Evolutionary conservation across 1,284 basidiomycete genomes (phyloP).

Genomic region (Moesziomyces sp.): DNA sequence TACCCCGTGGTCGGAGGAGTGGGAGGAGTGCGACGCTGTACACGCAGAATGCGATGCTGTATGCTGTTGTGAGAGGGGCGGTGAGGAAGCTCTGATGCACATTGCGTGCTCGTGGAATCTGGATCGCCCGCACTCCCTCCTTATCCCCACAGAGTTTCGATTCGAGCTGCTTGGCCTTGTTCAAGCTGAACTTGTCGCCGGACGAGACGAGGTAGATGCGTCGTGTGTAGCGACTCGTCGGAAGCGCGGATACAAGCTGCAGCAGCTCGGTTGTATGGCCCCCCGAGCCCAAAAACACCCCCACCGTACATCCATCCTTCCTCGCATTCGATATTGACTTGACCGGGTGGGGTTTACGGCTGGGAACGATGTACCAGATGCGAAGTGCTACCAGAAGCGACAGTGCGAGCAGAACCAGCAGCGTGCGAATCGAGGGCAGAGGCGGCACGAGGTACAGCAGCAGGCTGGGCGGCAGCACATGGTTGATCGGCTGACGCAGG

Average conservation of each 20-base stretch:
- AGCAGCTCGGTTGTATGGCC: conserved; percentile 94
- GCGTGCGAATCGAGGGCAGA: conserved; percentile 15
- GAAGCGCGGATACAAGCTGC: conserved; percentile 78
- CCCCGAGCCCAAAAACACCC: conserved; percentile 76
- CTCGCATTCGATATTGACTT: not conserved
- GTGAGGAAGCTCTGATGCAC: conserved; percentile 61
- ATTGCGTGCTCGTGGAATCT: conserved; percentile 82
- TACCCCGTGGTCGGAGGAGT: not conserved
- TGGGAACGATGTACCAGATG: conserved; percentile 27
- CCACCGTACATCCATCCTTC: conserved; percentile 63
- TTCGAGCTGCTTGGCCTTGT: conserved; percentile 80
- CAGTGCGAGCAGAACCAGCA: not conserved
- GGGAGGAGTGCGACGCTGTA: conserved; percentile 48
- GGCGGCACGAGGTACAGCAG: conserved; percentile 41
- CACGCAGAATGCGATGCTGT: conserved; percentile 44
- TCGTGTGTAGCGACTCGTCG: conserved; percentile 79
- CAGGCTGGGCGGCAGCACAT: conserved; percentile 33
- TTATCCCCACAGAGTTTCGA: conserved; percentile 53
- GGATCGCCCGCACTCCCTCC: conserved; percentile 16
- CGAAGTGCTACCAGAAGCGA: conserved; percentile 8
- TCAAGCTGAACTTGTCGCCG: conserved; percentile 81
- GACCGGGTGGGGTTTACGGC: not conserved
- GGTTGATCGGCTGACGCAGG: conserved; percentile 36
- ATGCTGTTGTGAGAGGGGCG: conserved; percentile 43
- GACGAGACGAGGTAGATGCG: conserved; percentile 85